These are phyloP conservation scores for Saturnispora dispora DNA, from an alignment of 805 yeast genomes.

Conservation along the genomic window DNA sequence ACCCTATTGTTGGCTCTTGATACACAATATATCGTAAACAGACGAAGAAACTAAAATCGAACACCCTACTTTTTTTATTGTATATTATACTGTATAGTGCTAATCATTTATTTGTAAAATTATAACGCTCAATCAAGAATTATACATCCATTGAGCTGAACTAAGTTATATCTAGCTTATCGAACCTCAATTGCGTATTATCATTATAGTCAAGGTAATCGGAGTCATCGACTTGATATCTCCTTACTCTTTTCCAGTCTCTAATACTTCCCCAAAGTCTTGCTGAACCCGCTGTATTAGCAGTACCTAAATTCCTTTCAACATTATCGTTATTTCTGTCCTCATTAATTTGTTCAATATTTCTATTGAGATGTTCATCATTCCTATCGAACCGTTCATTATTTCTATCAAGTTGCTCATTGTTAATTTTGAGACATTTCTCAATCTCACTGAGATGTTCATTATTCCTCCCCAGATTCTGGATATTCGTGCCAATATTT, in stretches of 20 bases:
- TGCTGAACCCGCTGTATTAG: neutral
- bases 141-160: neutral
- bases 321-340: neutral
- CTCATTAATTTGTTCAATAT: neutral
- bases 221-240: neutral
- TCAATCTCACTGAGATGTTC: too few species aligned
- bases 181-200: neutral
- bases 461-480: too few species aligned
- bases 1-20: too few species aligned
- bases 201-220: slow-evolving; percentile 8
- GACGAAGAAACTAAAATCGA: neutral
- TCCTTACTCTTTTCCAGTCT: neutral
- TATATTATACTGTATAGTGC: slow-evolving; percentile 9
- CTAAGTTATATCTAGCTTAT: neutral
- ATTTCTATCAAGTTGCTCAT: too few species aligned
- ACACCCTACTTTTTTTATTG: slow-evolving; percentile 4
- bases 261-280: neutral
- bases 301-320: neutral
- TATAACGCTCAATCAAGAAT: neutral
- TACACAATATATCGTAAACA: neutral
- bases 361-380: too few species aligned
- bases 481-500: too few species aligned
- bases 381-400: too few species aligned
- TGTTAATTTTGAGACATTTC: too few species aligned
- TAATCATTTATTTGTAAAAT: slow-evolving; percentile 2